phyloP scores from a whole-genome alignment of 805 yeast genomes.

The Monosporozyma solicola region DNA sequence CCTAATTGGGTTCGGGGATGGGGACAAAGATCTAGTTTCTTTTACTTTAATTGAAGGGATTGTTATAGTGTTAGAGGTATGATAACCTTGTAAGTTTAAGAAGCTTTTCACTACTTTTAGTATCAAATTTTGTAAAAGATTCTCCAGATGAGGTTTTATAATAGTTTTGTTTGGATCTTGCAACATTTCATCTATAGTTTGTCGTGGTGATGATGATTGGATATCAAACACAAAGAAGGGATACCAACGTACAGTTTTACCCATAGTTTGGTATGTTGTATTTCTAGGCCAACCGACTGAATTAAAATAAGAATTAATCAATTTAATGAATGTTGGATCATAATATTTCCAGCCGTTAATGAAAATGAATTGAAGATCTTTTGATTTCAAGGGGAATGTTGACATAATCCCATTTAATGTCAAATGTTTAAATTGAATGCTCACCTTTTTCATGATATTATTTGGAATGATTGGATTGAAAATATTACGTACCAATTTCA shows the following conservation, averaged over 20 bases:
- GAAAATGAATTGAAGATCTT: conserved; percentile 37
- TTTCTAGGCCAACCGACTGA: background rate
- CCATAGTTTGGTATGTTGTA: conserved; percentile 4
- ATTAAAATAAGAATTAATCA: conserved; percentile 16
- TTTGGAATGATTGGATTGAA: conserved; percentile 15
- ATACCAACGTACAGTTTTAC: conserved; percentile 7
- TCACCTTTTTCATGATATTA: conserved; percentile 14
- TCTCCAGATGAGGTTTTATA: conserved; percentile 18
- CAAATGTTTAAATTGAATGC: conserved; percentile 16
- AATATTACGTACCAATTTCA: conserved; percentile 4
- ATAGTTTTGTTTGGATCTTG: conserved; percentile 35
- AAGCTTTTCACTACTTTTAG: conserved; percentile 26
- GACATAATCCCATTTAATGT: conserved; percentile 36
- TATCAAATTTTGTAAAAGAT: conserved; percentile 27
- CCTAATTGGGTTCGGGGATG: background rate
- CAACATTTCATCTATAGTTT: conserved; percentile 29
- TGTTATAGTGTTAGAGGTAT: background rate
- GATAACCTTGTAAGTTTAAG: conserved; percentile 18
- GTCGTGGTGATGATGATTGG: conserved; percentile 18
- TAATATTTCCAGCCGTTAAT: conserved; percentile 34
- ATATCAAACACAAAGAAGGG: conserved; percentile 35
- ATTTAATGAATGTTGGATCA: conserved; percentile 12
- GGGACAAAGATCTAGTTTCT: background rate
- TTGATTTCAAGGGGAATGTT: conserved; percentile 27
- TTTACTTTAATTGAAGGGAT: background rate